These are phyloP conservation scores for Spiraea crenata DNA, from an alignment of 331 rosid genomes.

Conservation along the genomic window DNA sequence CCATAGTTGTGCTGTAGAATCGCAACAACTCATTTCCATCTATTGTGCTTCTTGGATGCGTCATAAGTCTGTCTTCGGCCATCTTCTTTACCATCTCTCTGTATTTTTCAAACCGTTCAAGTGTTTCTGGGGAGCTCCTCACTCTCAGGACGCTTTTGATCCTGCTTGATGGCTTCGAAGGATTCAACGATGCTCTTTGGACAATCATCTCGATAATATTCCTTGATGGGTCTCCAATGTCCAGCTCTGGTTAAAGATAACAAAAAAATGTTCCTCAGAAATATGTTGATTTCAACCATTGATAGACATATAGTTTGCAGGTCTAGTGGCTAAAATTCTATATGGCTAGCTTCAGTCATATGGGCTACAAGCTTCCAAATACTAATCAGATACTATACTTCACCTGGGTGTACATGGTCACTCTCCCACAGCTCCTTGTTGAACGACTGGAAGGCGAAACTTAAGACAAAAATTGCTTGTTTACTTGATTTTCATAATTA, in stretches of 20 bases:
- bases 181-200: constrained; percentile 51
- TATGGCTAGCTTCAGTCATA: not conserved
- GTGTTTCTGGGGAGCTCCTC: constrained; percentile 39
- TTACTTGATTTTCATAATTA: no score
- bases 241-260: constrained; percentile 39
- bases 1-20: constrained; percentile 52
- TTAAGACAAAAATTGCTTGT: no score
- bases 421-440: no score
- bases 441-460: no score
- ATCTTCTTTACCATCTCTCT: constrained; percentile 62
- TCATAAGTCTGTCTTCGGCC: constrained; percentile 34
- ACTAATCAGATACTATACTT: no score
- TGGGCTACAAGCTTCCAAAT: not conserved
- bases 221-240: constrained; percentile 55
- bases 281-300: not conserved
- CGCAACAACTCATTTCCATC: constrained; percentile 69
- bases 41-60: constrained; percentile 55
- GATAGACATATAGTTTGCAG: not conserved
- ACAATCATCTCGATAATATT: constrained; percentile 69
- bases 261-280: not conserved
- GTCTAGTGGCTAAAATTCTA: not conserved
- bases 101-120: constrained; percentile 55
- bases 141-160: constrained; percentile 51
- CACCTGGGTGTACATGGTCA: no score
- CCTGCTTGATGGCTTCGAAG: constrained; percentile 43